phyloP scores from a whole-genome alignment of 345 rosid species.

The Brassica cretica region DNA sequence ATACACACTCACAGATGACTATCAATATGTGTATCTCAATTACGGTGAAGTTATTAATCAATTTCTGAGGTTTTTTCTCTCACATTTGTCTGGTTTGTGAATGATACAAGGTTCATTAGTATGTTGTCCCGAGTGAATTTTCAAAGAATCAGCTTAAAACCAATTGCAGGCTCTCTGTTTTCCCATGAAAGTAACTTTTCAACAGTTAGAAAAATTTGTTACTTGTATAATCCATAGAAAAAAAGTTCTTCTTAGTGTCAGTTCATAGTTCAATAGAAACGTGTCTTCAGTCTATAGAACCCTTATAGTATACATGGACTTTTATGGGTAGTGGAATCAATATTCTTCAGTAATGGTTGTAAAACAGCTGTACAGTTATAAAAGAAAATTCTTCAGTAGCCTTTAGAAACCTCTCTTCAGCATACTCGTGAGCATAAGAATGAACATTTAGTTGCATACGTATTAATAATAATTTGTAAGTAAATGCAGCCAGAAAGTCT shows the following conservation, averaged over 20 bases:
- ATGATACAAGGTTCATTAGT: neutral
- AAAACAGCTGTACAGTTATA: neutral
- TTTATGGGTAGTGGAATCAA: neutral
- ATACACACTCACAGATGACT: neutral
- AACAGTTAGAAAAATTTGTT: neutral
- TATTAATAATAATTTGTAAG: too few species aligned
- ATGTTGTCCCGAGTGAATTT: constrained; percentile 4
- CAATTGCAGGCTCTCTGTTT: neutral
- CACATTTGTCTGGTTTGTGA: neutral
- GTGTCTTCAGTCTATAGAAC: neutral
- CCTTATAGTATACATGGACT: neutral
- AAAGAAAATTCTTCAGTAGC: neutral
- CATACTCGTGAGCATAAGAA: too few species aligned
- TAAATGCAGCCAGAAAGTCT: too few species aligned
- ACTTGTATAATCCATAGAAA: neutral
- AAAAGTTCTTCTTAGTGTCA: neutral
- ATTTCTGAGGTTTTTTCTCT: constrained; percentile 1
- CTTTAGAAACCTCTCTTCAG: neutral
- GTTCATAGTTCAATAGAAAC: neutral
- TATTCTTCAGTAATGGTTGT: neutral
- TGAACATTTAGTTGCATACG: too few species aligned
- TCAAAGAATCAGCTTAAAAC: neutral
- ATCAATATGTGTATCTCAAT: neutral
- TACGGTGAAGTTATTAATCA: neutral
- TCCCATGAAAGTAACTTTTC: neutral